Percentiles rank a stretch among this genome's conserved stretches.
phyloP scores from a whole-genome alignment of 2,329 filamentous ascomycete species.

The Xylaria polymorpha region DNA sequence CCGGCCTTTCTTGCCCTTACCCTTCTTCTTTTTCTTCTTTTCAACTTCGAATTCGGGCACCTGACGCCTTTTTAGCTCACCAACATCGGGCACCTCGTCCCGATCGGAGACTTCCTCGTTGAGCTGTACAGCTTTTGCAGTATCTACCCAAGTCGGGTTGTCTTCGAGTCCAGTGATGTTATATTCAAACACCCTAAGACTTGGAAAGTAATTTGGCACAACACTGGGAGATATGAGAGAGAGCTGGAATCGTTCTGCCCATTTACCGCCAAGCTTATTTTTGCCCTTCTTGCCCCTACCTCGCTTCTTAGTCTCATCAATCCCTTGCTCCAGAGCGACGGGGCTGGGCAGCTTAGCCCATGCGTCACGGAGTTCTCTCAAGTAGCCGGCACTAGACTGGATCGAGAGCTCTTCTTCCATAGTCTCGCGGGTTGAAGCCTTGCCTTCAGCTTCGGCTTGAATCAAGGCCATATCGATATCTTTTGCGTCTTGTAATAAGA shows the following conservation, averaged over 20 bases:
- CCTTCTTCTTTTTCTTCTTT: constrained; percentile 60
- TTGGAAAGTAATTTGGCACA: constrained; percentile 92
- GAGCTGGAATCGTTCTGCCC: constrained; percentile 85
- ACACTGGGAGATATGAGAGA: constrained; percentile 86
- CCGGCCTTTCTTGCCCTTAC: constrained; percentile 57
- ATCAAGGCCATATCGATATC: constrained; percentile 72
- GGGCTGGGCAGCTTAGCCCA: constrained; percentile 81
- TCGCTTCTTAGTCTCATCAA: constrained; percentile 54
- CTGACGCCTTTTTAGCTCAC: constrained; percentile 43
- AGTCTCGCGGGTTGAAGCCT: constrained; percentile 49
- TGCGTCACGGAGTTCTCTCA: constrained; percentile 78
- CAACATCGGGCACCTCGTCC: constrained; percentile 25
- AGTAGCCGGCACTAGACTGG: constrained; percentile 79
- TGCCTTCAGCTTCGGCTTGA: constrained; percentile 47
- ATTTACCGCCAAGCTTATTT: constrained; percentile 79
- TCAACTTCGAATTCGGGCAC: constrained; percentile 44
- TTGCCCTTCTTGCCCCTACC: constrained; percentile 64
- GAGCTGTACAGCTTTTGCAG: constrained; percentile 27
- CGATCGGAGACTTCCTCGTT: constrained; percentile 4
- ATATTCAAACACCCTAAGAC: constrained; percentile 91
- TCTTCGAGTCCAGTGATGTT: constrained; percentile 84
- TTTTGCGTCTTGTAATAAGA: constrained; percentile 87
- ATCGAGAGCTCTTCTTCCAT: constrained; percentile 68
- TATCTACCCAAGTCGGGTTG: constrained; percentile 57
- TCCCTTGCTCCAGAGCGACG: constrained; percentile 42